phyloP scores from a whole-genome alignment of 441 rosid genomes.

The Rhodomyrtus psidioides region DNA sequence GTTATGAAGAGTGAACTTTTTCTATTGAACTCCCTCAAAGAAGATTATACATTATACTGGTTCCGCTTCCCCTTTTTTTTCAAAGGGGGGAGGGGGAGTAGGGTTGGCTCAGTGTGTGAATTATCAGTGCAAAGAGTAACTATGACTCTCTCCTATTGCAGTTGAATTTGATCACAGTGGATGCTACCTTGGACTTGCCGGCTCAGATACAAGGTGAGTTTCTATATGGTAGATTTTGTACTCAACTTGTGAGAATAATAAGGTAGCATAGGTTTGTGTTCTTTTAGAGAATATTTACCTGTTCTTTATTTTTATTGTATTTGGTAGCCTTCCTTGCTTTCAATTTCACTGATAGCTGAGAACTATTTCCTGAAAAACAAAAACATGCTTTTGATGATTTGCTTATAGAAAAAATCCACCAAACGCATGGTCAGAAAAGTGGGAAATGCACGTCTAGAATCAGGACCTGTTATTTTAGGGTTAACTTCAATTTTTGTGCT shows the following conservation, averaged over 20 bases:
- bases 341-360: neutral
- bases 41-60: neutral
- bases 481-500: neutral
- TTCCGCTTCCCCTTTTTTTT: neutral
- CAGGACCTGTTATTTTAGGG: neutral
- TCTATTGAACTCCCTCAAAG: neutral
- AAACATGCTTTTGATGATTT: neutral
- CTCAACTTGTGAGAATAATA: neutral
- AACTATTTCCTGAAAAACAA: neutral
- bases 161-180: conserved; percentile 99
- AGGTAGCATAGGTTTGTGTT: neutral
- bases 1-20: neutral
- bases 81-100: neutral
- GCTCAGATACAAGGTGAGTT: conserved; percentile 77
- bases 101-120: neutral
- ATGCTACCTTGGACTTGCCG: conserved; percentile 79
- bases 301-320: neutral
- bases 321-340: neutral
- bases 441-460: neutral
- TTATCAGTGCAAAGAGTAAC: neutral
- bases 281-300: neutral
- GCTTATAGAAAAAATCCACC: neutral
- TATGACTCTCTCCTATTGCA: conserved; percentile 26
- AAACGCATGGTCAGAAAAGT: neutral
- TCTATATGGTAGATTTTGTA: neutral